Evolutionary conservation across 1,284 basidiomycete genomes (phyloP).

Genomic region (Marasmius tenuissimus): DNA sequence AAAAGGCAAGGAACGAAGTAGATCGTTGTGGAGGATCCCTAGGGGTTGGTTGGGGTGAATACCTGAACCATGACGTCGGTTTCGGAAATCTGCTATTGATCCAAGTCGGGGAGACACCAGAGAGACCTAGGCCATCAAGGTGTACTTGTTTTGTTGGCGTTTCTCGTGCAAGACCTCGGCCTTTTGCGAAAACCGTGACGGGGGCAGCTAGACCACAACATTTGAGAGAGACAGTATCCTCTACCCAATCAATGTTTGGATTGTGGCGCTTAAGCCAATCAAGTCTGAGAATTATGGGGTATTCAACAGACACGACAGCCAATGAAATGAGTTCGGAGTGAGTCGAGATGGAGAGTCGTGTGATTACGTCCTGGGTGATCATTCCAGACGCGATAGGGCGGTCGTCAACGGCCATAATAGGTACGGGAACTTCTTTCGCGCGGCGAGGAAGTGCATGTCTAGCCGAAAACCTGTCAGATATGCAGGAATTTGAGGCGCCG

Average conservation of each 20-base stretch:
- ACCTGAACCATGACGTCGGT: neutral
- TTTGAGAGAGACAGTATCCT: neutral
- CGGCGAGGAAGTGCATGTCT: conserved; percentile 18
- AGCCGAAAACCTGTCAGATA: conserved; percentile 27
- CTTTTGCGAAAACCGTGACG: conserved; percentile 14
- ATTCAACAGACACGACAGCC: conserved; percentile 10
- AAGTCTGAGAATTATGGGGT: conserved; percentile 15
- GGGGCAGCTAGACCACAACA: conserved; percentile 2
- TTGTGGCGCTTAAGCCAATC: conserved; percentile 16
- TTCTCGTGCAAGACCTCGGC: neutral
- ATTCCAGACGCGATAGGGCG: neutral
- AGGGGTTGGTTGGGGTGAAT: neutral
- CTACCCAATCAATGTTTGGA: conserved; percentile 14
- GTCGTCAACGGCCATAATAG: conserved; percentile 1
- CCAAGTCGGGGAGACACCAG: neutral
- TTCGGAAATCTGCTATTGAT: neutral
- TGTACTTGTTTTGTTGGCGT: neutral
- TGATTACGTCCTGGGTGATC: neutral
- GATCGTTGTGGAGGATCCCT: neutral
- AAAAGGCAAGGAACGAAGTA: neutral
- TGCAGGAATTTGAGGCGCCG: conserved; percentile 30
- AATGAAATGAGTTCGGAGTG: neutral
- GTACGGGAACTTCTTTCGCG: neutral
- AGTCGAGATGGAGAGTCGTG: neutral
- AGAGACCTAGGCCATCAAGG: neutral